Conservation (phyloP, 164 flowering plant genomes). For the Warburgia ugandensis region DNA sequence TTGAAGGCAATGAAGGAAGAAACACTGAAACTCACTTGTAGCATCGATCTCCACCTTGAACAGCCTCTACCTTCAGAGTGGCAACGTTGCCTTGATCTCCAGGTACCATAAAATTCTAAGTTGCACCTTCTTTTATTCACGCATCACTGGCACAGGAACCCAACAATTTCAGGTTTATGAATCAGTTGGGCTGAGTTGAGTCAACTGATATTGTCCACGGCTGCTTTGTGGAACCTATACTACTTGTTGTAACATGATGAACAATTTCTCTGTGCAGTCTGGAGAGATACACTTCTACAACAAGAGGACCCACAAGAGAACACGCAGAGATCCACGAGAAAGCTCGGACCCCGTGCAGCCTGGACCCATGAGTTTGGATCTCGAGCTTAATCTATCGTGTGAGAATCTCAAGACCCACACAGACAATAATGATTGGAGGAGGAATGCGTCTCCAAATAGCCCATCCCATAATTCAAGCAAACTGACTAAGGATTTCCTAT, state of each 20-base stretch:
- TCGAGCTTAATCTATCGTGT: slow-evolving; percentile 62
- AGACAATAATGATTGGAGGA: too few species aligned
- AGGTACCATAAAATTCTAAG: too few species aligned
- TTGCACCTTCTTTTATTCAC: too few species aligned
- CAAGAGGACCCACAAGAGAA: slow-evolving; percentile 60
- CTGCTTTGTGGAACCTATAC: too few species aligned
- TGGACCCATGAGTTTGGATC: slow-evolving; percentile 56
- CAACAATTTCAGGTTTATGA: too few species aligned
- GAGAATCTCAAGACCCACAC: slow-evolving; percentile 16
- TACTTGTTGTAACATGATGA: too few species aligned
- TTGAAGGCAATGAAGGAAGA: slow-evolving; percentile 3
- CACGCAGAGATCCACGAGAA: slow-evolving; percentile 48
- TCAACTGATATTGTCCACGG: too few species aligned
- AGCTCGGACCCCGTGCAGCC: slow-evolving; percentile 23
- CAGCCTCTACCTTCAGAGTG: slow-evolving; percentile 65
- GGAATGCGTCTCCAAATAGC: too few species aligned
- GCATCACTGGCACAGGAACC: too few species aligned
- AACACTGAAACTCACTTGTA: slow-evolving; percentile 9
- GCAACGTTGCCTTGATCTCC: slow-evolving; percentile 68
- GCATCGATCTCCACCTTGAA: slow-evolving; percentile 46
- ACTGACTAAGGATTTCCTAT: too few species aligned
- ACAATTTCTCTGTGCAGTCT: slow-evolving; percentile 43
- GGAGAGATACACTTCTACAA: slow-evolving; percentile 73
- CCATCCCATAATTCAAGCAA: neutral
- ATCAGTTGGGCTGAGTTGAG: too few species aligned